phyloP scores from a whole-genome alignment of 1,284 basidiomycete genomes.

The Sporisorium exsertum region DNA sequence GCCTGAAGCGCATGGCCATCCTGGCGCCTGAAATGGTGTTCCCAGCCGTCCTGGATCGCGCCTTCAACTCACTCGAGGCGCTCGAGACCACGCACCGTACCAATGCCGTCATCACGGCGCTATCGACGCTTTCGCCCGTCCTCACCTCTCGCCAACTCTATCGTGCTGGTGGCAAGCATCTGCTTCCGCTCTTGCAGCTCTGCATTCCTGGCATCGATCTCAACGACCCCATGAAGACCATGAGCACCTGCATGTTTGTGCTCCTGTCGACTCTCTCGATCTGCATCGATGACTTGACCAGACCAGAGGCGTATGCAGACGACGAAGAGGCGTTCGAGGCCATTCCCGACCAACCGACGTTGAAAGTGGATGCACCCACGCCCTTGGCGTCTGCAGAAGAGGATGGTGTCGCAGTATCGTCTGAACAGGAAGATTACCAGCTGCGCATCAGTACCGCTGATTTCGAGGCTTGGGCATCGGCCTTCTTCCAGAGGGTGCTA shows the following conservation, averaged over 20 bases:
- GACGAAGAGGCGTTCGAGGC: conserved; percentile 38
- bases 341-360: conserved; percentile 27
- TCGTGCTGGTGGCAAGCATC: conserved; percentile 85
- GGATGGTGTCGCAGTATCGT: conserved; percentile 10
- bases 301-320: conserved; percentile 54
- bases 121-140: conserved; percentile 83
- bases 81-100: conserved; percentile 71
- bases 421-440: conserved; percentile 72
- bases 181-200: conserved; percentile 88
- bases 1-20: conserved; percentile 77
- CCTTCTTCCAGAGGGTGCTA: conserved; percentile 86
- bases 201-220: conserved; percentile 92
- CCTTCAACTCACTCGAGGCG: conserved; percentile 87
- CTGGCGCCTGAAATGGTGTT: conserved; percentile 89
- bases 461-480: conserved; percentile 89
- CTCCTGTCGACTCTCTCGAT: conserved; percentile 82
- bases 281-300: conserved; percentile 81
- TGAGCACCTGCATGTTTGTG: conserved; percentile 81
- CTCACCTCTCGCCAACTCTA: conserved; percentile 82
- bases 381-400: conserved; percentile 9
- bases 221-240: conserved; percentile 93
- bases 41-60: conserved; percentile 90
- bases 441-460: conserved; percentile 76
- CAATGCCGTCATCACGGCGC: conserved; percentile 79
- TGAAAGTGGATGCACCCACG: conserved; percentile 42